Percentiles rank a stretch among this genome's conserved stretches.
These are phyloP conservation scores for Candida krabiensis DNA, from an alignment of 805 yeast species.

Conservation along the genomic window DNA sequence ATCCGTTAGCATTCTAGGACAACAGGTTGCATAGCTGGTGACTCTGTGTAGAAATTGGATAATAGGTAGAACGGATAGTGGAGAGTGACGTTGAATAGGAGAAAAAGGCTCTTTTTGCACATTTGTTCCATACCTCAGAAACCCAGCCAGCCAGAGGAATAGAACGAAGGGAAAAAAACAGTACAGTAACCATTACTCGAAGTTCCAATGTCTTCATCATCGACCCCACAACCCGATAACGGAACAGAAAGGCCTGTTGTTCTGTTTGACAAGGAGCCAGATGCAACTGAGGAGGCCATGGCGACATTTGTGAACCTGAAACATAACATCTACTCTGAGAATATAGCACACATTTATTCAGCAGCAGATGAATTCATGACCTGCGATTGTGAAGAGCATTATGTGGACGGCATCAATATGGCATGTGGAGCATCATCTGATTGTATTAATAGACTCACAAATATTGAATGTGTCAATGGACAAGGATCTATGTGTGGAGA, in stretches of 20 bases:
- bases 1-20: too few relatives aligned
- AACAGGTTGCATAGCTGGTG: too few relatives aligned
- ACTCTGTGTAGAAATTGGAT: too few relatives aligned
- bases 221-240: slow-evolving; percentile 21
- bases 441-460: slow-evolving; percentile 90
- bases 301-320: slow-evolving; percentile 53
- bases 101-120: too few relatives aligned
- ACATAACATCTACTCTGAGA: slow-evolving; percentile 62
- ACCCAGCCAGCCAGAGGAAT: too few relatives aligned
- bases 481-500: slow-evolving; percentile 67
- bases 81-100: too few relatives aligned
- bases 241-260: slow-evolving; percentile 6
- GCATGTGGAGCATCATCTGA: slow-evolving; percentile 88
- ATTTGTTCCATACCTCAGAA: too few relatives aligned
- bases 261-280: slow-evolving; percentile 42
- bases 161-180: too few relatives aligned
- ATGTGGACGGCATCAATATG: slow-evolving; percentile 41
- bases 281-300: slow-evolving; percentile 70
- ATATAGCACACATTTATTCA: slow-evolving; percentile 60
- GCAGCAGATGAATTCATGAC: slow-evolving; percentile 80
- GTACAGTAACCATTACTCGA: too few relatives aligned
- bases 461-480: slow-evolving; percentile 83
- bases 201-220: too few relatives aligned
- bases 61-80: too few relatives aligned
- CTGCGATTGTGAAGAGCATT: slow-evolving; percentile 77